Conservation (phyloP, 78 protist species). For the Dictyostelium discoideum region DNA sequence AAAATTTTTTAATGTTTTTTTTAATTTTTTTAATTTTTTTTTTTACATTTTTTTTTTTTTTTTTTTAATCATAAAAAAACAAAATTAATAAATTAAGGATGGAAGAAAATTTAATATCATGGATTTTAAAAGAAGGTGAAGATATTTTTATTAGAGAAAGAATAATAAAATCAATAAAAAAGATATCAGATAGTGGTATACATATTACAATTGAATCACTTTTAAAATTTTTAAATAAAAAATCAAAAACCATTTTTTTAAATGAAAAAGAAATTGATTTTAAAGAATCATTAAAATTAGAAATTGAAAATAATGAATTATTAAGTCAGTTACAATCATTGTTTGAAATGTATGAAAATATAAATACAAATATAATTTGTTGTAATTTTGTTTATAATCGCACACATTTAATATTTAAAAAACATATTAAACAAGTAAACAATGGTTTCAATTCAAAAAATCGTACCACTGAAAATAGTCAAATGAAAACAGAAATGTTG, state of each 20-base stretch:
- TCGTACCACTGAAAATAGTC: too few relatives aligned
- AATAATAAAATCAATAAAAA: not conserved
- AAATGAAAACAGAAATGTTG: too few relatives aligned
- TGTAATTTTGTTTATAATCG: not conserved
- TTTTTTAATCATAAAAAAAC: too few relatives aligned
- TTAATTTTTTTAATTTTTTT: too few relatives aligned
- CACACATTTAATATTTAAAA: not conserved
- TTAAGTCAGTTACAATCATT: not conserved
- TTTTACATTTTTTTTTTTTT: too few relatives aligned
- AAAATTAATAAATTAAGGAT: too few relatives aligned
- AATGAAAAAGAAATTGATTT: not conserved
- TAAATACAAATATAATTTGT: too few relatives aligned
- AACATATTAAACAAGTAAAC: not conserved
- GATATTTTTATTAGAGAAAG: not conserved
- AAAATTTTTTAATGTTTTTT: too few relatives aligned
- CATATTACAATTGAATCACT: not conserved
- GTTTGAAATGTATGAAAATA: not conserved
- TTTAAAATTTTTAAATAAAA: not conserved
- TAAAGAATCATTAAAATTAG: not conserved
- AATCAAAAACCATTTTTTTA: not conserved
- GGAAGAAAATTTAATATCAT: not conserved
- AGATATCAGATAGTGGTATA: not conserved
- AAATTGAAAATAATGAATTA: not conserved
- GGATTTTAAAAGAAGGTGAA: not conserved
- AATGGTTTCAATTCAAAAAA: too few relatives aligned